Evolutionary conservation across 164 flowering plant genomes (phyloP).

Genomic region (Warburgia ugandensis): DNA sequence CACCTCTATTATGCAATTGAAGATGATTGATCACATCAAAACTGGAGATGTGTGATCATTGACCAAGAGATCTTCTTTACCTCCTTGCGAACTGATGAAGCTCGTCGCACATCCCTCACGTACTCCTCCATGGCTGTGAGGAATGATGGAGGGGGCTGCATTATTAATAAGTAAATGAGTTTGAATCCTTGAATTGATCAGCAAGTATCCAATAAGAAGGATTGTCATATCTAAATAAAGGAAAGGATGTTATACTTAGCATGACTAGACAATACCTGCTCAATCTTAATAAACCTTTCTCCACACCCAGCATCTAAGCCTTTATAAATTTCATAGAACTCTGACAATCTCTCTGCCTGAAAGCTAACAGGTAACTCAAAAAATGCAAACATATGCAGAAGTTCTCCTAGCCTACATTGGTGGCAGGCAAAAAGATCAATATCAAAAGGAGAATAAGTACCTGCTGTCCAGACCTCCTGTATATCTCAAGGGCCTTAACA

Average conservation of each 20-base stretch:
- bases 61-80: slow-evolving; percentile 23
- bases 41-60: too few species aligned
- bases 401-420: too few species aligned
- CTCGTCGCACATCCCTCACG: slow-evolving; percentile 84
- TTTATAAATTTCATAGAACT: slow-evolving; percentile 91
- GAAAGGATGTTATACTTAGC: not conserved
- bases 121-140: slow-evolving; percentile 97
- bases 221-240: not conserved
- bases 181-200: not conserved
- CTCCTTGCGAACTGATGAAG: slow-evolving; percentile 61
- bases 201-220: not conserved
- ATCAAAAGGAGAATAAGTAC: too few species aligned
- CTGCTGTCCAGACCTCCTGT: slow-evolving; percentile 81
- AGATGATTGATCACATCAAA: too few species aligned
- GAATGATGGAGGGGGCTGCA: slow-evolving; percentile 92
- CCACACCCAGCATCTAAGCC: slow-evolving; percentile 85
- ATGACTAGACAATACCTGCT: slow-evolving; percentile 89
- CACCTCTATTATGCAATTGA: too few species aligned
- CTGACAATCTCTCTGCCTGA: slow-evolving; percentile 86
- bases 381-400: too few species aligned
- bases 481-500: slow-evolving; percentile 74
- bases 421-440: too few species aligned
- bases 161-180: slow-evolving; percentile 8
- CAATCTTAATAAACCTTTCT: slow-evolving; percentile 81
- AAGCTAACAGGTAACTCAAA: slow-evolving; percentile 5